Evolutionary conservation across 345 rosid genomes (phyloP), one percentile per base, ranked within the genome.

Genomic region (Brassica cretica): DNA sequence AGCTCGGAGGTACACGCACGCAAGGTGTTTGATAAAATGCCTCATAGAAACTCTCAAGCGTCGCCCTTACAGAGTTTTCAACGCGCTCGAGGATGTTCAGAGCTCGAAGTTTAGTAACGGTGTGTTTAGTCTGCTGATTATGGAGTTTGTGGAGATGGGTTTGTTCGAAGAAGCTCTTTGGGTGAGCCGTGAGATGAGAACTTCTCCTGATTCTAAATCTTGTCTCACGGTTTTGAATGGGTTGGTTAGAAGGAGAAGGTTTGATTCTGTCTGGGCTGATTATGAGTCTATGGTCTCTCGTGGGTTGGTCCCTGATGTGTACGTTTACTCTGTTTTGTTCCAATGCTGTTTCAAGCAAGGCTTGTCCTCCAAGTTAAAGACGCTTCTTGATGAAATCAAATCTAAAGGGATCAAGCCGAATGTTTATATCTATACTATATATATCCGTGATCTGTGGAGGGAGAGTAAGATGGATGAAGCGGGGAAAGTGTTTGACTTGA

Each of bases 21-120:
- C 92, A 79, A 87, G 85, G 81, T 84, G 93, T 76, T 87, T 88
- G 91, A 88, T 87, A 70, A 89, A 89, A 85, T 59, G 70, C 86
- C 88, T 89, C 69, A 80, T 85, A 3, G 70, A 86, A 75, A 5
- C 76, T 49, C 83, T 88, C 39, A 79, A 70, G 15, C 81, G 74
- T 58, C 75, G 82, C 71, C 75, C 80, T 72, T 41, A 46, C 46
- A 66, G 66, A 58, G 7, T 89, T 44, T 86, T 85, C 74, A 72
- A 81, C 37, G 89, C 87, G 21, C 88, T 91, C 4, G 77, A 66
- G 24, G 58, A 51, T 65, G 18, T 84, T 14, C 55, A 80, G 5
- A 74, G 68, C 21, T 18, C 79, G 0, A 81, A 85, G 25, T 84
- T 82, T 59, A 78, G 69, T 76, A 70, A 76, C 59, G 62, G 83